Evolutionary conservation across 2,329 filamentous ascomycete genomes (phyloP).

Genomic region (Talaromyces sp.): DNA sequence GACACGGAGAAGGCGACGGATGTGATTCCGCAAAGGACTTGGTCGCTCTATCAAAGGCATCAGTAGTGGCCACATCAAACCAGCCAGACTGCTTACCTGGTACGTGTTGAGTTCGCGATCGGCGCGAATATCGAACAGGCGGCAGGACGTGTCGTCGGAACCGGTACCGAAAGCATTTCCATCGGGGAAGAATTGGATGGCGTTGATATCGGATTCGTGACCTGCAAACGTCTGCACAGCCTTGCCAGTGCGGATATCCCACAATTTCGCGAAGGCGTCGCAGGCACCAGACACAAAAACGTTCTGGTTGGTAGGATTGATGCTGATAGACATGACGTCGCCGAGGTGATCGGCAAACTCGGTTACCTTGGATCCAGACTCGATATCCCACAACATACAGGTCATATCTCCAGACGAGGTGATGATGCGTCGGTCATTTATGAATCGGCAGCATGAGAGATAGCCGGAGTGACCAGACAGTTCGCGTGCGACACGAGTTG

Average conservation of each 20-base stretch:
- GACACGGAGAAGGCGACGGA: slow-evolving; percentile 98
- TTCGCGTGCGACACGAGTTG: slow-evolving; percentile 90
- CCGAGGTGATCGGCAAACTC: slow-evolving; percentile 98
- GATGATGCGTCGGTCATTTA: slow-evolving; percentile 95
- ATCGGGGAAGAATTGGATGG: slow-evolving; percentile 98
- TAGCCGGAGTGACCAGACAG: slow-evolving; percentile 96
- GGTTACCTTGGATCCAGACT: slow-evolving; percentile 93
- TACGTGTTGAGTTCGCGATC: slow-evolving; percentile 73
- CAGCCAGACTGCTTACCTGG: slow-evolving; percentile 49
- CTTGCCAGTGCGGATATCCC: slow-evolving; percentile 98
- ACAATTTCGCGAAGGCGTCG: slow-evolving; percentile 96
- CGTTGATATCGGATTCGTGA: slow-evolving; percentile 98
- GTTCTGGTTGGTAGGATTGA: slow-evolving; percentile 98
- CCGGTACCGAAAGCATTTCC: slow-evolving; percentile 97
- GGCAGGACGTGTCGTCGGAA: slow-evolving; percentile 94
- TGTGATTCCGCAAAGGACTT: slow-evolving; percentile 95
- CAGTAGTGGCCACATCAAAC: background rate
- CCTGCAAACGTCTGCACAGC: slow-evolving; percentile 98
- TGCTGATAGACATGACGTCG: slow-evolving; percentile 99
- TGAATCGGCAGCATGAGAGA: slow-evolving; percentile 96
- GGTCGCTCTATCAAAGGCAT: slow-evolving; percentile 67
- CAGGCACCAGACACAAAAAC: slow-evolving; percentile 99
- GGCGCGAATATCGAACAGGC: slow-evolving; percentile 94
- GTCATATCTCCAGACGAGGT: slow-evolving; percentile 99
- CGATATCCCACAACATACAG: slow-evolving; percentile 99